Evolutionary conservation across 345 rosid genomes (phyloP).

Genomic region (Streptanthus diversifolius): DNA sequence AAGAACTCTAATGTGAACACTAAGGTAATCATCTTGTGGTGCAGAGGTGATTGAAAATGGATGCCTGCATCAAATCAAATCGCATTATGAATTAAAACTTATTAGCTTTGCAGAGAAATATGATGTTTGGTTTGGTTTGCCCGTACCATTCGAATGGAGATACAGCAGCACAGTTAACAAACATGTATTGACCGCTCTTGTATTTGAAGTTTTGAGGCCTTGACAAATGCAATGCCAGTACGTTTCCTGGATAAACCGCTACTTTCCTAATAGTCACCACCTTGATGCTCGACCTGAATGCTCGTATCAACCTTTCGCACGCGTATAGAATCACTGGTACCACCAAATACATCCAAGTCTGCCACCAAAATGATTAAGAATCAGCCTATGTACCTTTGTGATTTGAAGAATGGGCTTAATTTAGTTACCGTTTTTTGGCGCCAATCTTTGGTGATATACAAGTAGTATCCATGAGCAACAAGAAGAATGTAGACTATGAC

Average conservation of each 20-base stretch:
- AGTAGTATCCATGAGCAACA: constrained; percentile 58
- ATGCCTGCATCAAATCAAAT: constrained; percentile 47
- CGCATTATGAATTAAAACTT: background rate
- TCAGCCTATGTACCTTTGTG: background rate
- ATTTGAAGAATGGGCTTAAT: background rate
- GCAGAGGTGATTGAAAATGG: constrained; percentile 88
- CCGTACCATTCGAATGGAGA: constrained; percentile 79
- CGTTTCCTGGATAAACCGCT: constrained; percentile 74
- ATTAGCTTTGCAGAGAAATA: background rate
- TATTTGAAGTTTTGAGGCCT: constrained; percentile 78
- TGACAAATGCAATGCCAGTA: constrained; percentile 64
- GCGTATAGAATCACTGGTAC: constrained; percentile 56
- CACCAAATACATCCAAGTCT: constrained; percentile 87
- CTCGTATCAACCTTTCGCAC: constrained; percentile 58
- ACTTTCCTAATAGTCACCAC: constrained; percentile 64
- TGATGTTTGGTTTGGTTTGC: background rate
- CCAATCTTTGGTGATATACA: constrained; percentile 57
- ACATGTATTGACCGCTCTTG: constrained; percentile 85
- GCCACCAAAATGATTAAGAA: background rate
- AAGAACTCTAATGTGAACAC: constrained; percentile 68
- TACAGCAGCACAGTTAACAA: constrained; percentile 75
- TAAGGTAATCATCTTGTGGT: constrained; percentile 72
- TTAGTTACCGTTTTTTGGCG: constrained; percentile 57
- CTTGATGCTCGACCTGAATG: constrained; percentile 67
- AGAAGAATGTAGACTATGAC: constrained; percentile 67